Evolutionary conservation across 2,329 filamentous ascomycete species (phyloP), one percentile per base, ranked within the genome.

Genomic region (Sarocladium kiliense): DNA sequence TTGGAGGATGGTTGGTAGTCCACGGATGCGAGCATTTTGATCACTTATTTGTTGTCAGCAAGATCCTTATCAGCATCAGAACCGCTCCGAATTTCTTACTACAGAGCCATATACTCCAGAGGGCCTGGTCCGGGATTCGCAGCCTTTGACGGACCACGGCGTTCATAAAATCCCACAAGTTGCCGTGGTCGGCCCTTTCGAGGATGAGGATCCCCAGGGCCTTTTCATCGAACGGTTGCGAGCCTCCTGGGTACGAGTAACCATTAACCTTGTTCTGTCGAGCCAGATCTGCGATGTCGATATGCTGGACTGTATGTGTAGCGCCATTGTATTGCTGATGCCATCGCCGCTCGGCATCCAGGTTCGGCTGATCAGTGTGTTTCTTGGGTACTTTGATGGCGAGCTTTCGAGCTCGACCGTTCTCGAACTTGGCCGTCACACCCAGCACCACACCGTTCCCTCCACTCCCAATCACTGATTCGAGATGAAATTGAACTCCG

Each of bases 241-340:
- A 9, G n/a, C 67, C 14, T n/a, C 9, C 12, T 10, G 27, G 25
- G 27, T 25, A 11, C 54, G 56, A 59, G 54, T 16, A 6, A 18
- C 7, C 37, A 6, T 19, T 7, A 41, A 9, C 37, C 14, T 6
- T 16, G 7, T 53, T 27, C 21, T 56, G 49, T 58, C 45, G 34
- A n/a, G 58, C 61, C 11, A 60, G 42, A 7, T 37, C 27, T 18
- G 56, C 16, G 2, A 67, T 30, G 34, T 70, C 58, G 10, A 67
- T 19, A 18, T 61, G 21, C 39, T 68, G 67, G 4, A 66, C 59
- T 9, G 62, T 63, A 36, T 69, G 66, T 10, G 59, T 60, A 55
- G 61, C 63, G 2, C 62, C 61, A 1, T 54, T 26, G 44, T 68
- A 70, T 36, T 64, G 61, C 39, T 60, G 37, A 49, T 68, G 66